Evolutionary conservation across 2,329 filamentous ascomycete species (phyloP).

Genomic region (Phyllosticta ampelicida): DNA sequence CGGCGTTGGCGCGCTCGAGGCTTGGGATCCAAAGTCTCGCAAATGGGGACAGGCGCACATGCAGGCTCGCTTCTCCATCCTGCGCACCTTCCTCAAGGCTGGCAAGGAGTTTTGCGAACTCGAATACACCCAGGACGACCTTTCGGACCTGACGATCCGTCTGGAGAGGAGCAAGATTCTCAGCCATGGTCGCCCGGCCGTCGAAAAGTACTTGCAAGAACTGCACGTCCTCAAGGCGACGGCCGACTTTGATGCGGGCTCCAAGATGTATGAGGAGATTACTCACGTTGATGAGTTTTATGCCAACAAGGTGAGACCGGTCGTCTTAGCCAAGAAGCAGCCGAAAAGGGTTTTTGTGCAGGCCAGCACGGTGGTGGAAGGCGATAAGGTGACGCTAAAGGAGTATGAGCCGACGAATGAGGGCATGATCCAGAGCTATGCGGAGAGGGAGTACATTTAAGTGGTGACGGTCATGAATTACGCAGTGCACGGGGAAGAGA

Average conservation of each 20-base stretch:
- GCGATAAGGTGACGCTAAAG: constrained; percentile 61
- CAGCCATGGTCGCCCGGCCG: constrained; percentile 68
- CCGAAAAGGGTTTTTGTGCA: constrained; percentile 90
- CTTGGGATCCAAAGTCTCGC: constrained; percentile 82
- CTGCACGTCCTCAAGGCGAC: constrained; percentile 88
- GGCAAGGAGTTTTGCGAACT: constrained; percentile 81
- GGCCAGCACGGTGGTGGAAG: constrained; percentile 66
- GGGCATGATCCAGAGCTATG: constrained; percentile 49
- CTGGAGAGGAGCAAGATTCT: constrained; percentile 82
- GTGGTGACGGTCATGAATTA: neutral
- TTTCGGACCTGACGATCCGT: constrained; percentile 71
- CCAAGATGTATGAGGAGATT: constrained; percentile 70
- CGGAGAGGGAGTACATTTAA: constrained; percentile 26
- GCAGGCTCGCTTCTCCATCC: constrained; percentile 81
- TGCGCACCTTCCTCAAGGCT: constrained; percentile 74
- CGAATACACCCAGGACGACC: constrained; percentile 59
- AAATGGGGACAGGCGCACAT: constrained; percentile 94
- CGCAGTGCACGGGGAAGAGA: neutral
- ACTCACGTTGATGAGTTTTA: constrained; percentile 79
- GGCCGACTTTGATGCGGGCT: constrained; percentile 69
- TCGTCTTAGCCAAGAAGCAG: constrained; percentile 66
- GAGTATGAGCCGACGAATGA: constrained; percentile 76
- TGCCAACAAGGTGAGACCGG: constrained; percentile 65
- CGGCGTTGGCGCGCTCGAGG: constrained; percentile 79
- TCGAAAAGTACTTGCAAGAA: constrained; percentile 81